Percentiles rank a stretch among this genome's conserved stretches.
These are phyloP conservation scores for Cardiospermum halicacabum DNA, from an alignment of 345 rosid species.

Conservation along the genomic window DNA sequence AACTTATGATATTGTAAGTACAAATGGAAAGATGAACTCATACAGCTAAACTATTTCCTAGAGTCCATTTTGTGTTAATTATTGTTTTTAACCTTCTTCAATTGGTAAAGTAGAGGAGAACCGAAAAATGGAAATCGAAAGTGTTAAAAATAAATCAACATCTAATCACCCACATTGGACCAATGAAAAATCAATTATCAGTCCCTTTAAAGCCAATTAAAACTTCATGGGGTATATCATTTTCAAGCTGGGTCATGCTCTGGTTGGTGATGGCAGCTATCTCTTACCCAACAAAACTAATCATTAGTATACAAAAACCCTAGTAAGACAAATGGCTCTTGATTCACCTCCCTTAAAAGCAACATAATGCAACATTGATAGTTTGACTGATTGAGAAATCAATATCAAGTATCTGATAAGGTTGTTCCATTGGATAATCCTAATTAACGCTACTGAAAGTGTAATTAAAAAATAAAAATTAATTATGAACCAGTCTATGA, in stretches of 20 bases:
- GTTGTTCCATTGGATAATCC: constrained; percentile 1
- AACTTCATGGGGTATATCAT: constrained; percentile 19
- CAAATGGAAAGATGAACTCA: too few relatives aligned
- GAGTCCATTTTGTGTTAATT: too few relatives aligned
- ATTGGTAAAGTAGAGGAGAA: constrained; percentile 14
- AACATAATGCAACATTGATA: constrained; percentile 8
- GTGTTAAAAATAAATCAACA: neutral
- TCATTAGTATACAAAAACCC: neutral
- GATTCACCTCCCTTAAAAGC: constrained; percentile 31
- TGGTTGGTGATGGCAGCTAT: constrained; percentile 17
- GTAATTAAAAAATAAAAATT: too few relatives aligned
- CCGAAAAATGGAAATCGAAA: neutral
- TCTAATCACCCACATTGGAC: neutral
- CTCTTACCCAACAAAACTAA: constrained; percentile 9
- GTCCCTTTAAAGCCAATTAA: constrained; percentile 13
- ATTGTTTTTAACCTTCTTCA: too few relatives aligned
- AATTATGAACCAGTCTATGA: too few relatives aligned
- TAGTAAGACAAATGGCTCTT: constrained; percentile 22
- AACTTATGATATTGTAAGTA: too few relatives aligned
- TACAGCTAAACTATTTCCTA: too few relatives aligned
- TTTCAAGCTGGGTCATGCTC: constrained; percentile 12
- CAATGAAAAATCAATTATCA: neutral
- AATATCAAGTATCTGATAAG: neutral
- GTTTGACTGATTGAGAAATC: too few relatives aligned
- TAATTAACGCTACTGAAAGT: too few relatives aligned